phyloP scores from a whole-genome alignment of 129 eudicot species.

The Gnaphalium uliginosum region DNA sequence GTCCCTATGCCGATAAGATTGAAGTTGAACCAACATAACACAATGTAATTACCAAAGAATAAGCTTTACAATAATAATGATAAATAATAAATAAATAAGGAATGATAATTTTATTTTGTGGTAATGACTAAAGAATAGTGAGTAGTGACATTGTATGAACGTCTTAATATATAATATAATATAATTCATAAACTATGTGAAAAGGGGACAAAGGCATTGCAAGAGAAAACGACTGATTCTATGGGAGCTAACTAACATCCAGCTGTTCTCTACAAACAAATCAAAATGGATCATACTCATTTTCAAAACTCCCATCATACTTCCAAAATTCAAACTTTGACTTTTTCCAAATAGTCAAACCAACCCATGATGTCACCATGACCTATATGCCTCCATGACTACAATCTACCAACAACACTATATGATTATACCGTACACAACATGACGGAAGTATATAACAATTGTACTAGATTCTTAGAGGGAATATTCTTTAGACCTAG shows the following conservation, averaged over 20 bases:
- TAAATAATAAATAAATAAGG: too few relatives aligned
- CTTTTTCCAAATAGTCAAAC: slow-evolving; percentile 20
- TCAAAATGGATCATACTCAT: slow-evolving; percentile 23
- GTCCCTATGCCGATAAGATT: too few relatives aligned
- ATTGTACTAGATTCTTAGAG: neutral
- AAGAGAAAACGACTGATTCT: slow-evolving; percentile 17
- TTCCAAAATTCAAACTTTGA: slow-evolving; percentile 11
- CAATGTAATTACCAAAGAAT: too few relatives aligned
- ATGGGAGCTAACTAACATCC: slow-evolving; percentile 35
- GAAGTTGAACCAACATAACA: too few relatives aligned
- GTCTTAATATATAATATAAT: too few relatives aligned
- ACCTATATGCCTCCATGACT: neutral
- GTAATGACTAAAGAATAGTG: too few relatives aligned
- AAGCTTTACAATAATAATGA: too few relatives aligned
- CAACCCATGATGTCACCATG: slow-evolving; percentile 20
- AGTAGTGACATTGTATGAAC: too few relatives aligned
- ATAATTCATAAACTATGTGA: neutral
- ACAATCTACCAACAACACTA: too few relatives aligned
- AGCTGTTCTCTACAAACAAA: slow-evolving; percentile 34
- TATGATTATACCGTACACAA: too few relatives aligned
- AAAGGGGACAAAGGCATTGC: slow-evolving; percentile 15
- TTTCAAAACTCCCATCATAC: slow-evolving; percentile 31
- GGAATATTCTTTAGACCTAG: slow-evolving; percentile 16
- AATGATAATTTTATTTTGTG: too few relatives aligned
- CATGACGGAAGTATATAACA: too few relatives aligned